Conservation (phyloP, 2,329 filamentous ascomycete genomes). For the Chaetothyriales sp. region DNA sequence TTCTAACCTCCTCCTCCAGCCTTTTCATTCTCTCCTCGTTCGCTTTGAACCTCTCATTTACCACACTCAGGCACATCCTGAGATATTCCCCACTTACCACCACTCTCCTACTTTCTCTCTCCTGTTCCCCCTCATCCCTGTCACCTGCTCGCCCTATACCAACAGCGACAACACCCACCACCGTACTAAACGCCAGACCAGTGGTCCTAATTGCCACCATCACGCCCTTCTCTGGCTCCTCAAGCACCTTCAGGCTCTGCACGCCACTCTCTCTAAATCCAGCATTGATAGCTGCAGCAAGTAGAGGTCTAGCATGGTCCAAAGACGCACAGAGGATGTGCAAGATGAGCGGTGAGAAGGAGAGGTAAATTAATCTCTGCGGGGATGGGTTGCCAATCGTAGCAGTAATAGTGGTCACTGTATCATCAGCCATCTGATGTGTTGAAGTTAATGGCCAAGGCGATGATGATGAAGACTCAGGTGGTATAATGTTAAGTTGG, state of each 20-base stretch:
- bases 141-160: conserved; percentile 8
- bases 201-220: conserved; percentile 78
- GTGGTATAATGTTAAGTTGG: neutral
- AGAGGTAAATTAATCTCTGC: conserved; percentile 10
- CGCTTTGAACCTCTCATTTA: conserved; percentile 46
- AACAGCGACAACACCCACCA: conserved; percentile 47
- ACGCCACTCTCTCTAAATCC: conserved; percentile 87
- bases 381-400: conserved; percentile 5
- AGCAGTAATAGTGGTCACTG: neutral
- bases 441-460: neutral
- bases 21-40: conserved; percentile 29
- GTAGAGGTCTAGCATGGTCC: conserved; percentile 58
- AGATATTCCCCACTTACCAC: conserved; percentile 56
- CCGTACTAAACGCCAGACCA: conserved; percentile 66
- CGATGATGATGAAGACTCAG: neutral
- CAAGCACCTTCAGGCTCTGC: conserved; percentile 42
- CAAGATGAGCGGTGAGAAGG: conserved; percentile 40
- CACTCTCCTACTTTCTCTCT: conserved; percentile 28
- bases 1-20: conserved; percentile 15
- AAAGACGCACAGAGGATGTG: conserved; percentile 70
- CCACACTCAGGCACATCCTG: conserved; percentile 50
- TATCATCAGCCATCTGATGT: neutral
- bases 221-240: conserved; percentile 39
- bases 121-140: conserved; percentile 21
- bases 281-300: conserved; percentile 62